Percentiles rank a stretch among this genome's conserved stretches.
Evolutionary conservation across 805 yeast species (phyloP).

Genomic region (Zygoascus bituminiphila): DNA sequence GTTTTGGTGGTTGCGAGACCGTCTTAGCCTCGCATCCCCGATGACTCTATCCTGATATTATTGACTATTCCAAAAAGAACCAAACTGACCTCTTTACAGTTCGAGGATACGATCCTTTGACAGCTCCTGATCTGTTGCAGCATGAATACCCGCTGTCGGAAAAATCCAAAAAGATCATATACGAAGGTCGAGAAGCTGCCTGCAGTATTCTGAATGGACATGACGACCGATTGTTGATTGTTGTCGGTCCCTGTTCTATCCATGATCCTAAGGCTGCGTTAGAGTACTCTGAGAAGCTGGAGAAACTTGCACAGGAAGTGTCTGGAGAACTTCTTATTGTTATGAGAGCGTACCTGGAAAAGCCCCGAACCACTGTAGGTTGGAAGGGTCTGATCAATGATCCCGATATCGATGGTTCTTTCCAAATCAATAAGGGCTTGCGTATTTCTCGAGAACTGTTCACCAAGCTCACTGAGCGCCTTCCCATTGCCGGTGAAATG

Average conservation of each 20-base stretch:
- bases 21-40: too few species aligned
- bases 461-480: constrained; percentile 66
- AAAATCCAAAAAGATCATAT: constrained; percentile 51
- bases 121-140: constrained; percentile 91
- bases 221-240: constrained; percentile 81
- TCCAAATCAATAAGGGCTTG: constrained; percentile 91
- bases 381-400: constrained; percentile 98
- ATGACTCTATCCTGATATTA: too few species aligned
- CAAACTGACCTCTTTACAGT: constrained; percentile 24
- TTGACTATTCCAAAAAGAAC: background rate
- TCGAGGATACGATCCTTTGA: constrained; percentile 85
- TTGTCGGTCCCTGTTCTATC: constrained; percentile 95
- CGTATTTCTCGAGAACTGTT: constrained; percentile 82
- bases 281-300: constrained; percentile 70
- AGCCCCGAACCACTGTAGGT: constrained; percentile 98
- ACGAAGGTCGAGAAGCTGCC: constrained; percentile 70
- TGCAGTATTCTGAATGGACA: constrained; percentile 65
- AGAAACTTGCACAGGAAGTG: constrained; percentile 49
- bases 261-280: constrained; percentile 91
- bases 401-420: constrained; percentile 89
- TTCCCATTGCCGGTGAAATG: constrained; percentile 97
- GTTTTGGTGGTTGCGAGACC: too few species aligned
- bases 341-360: constrained; percentile 97
- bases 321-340: constrained; percentile 73
- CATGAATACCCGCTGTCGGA: constrained; percentile 69